Conservation (phyloP, 371 early-diverging fungal genomes). For the Smittium culicis region DNA sequence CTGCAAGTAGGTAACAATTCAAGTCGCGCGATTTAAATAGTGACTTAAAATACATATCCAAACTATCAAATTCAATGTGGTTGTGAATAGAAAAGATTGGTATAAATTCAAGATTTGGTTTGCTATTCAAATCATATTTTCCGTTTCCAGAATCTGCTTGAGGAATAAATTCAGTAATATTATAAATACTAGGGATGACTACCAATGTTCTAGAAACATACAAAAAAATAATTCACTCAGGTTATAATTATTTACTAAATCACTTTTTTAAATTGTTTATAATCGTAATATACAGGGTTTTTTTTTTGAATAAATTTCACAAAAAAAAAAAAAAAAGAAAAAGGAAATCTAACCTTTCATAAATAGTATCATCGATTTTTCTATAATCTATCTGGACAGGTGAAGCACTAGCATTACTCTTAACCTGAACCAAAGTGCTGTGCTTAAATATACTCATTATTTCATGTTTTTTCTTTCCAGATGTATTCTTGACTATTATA, state of each 20-base stretch:
- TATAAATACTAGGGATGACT: constrained; percentile 4
- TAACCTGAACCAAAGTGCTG: too few relatives aligned
- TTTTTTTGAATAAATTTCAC: neutral
- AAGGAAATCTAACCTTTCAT: neutral
- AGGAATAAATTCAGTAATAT: neutral
- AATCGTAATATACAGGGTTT: neutral
- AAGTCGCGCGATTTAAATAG: neutral
- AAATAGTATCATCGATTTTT: too few relatives aligned
- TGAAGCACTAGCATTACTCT: too few relatives aligned
- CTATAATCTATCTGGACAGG: too few relatives aligned
- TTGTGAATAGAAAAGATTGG: neutral
- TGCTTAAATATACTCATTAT: too few relatives aligned
- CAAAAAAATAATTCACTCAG: too few relatives aligned
- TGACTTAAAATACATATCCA: neutral
- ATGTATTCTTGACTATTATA: too few relatives aligned
- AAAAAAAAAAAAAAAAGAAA: neutral
- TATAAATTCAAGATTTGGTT: neutral
- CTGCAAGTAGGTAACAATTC: neutral
- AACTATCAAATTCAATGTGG: constrained; percentile 6
- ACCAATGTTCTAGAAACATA: constrained; percentile 2
- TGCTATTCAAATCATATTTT: neutral
- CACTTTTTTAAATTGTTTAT: too few relatives aligned
- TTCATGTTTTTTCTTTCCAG: too few relatives aligned
- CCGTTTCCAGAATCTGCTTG: neutral
- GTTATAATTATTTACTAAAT: too few relatives aligned